Evolutionary conservation across 148 eudicot species (phyloP).

Genomic region (Beta vulgaris): DNA sequence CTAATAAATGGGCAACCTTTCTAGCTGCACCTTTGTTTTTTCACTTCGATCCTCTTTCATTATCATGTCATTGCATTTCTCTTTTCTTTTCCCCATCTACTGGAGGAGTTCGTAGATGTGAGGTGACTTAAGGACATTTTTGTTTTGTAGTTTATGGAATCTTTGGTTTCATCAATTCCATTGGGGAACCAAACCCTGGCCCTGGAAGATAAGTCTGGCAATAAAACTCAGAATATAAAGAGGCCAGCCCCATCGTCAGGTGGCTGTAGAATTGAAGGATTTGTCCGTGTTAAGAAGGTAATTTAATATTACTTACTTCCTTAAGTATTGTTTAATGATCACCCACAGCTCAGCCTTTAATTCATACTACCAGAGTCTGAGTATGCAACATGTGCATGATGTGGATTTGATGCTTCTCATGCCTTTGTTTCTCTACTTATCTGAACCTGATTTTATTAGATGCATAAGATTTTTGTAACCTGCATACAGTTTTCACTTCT

Average conservation of each 20-base stretch:
- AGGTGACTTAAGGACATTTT: conserved; percentile 20
- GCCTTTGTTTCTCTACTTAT: neutral
- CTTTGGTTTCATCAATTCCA: conserved; percentile 66
- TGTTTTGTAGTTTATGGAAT: conserved; percentile 62
- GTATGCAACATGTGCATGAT: neutral
- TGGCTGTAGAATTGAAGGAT: conserved; percentile 97
- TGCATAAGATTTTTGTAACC: neutral
- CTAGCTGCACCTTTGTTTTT: neutral
- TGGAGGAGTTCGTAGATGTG: neutral
- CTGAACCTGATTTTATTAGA: neutral
- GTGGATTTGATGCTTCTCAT: neutral
- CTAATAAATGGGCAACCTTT: neutral
- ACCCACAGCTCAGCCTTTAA: conserved; percentile 1
- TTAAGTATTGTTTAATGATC: neutral
- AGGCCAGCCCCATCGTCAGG: conserved; percentile 79
- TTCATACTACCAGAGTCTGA: neutral
- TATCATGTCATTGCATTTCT: neutral
- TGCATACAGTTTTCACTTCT: neutral
- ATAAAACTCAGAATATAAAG: conserved; percentile 41
- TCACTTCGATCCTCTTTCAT: neutral
- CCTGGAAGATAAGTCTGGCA: conserved; percentile 41
- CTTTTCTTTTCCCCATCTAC: neutral
- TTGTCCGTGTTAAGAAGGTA: conserved; percentile 96
- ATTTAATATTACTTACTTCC: conserved; percentile 3
- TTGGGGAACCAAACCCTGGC: conserved; percentile 43